These are phyloP conservation scores for Corchorus olitorius DNA, from an alignment of 345 rosid genomes.

Conservation along the genomic window DNA sequence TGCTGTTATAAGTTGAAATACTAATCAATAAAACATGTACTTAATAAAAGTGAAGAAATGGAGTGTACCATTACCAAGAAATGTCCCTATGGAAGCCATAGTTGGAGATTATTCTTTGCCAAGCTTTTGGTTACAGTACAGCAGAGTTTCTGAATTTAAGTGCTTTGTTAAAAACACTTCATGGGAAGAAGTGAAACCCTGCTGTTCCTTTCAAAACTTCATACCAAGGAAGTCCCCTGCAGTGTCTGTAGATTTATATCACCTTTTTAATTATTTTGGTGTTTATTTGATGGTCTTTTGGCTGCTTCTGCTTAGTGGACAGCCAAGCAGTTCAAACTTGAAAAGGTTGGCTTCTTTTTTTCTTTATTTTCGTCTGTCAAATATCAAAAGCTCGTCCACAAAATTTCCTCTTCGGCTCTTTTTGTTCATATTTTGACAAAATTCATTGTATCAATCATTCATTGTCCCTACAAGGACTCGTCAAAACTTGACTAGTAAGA, in stretches of 20 bases:
- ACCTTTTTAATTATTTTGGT: background rate
- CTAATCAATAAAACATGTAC: background rate
- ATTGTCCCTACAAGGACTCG: background rate
- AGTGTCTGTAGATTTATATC: background rate
- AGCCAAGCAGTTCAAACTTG: background rate
- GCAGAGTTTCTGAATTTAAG: background rate
- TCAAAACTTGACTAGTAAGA: background rate
- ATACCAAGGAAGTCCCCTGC: background rate
- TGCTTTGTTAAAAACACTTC: background rate
- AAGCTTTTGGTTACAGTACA: background rate
- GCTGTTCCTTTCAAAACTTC: background rate
- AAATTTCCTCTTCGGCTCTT: background rate
- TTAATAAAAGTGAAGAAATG: background rate
- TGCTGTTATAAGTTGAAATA: too few relatives aligned
- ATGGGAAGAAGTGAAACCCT: background rate
- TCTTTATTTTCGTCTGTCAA: background rate
- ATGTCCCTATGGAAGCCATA: slow-evolving; percentile 33
- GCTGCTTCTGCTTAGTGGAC: background rate
- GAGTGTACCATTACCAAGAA: slow-evolving; percentile 28
- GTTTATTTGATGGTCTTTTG: background rate
- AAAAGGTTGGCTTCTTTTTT: background rate
- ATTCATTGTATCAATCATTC: background rate
- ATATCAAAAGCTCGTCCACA: background rate
- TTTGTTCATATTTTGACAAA: background rate
- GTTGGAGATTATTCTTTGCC: background rate